Evolutionary conservation across 306 rosid species (phyloP).

Genomic region (Casuarina glauca): DNA sequence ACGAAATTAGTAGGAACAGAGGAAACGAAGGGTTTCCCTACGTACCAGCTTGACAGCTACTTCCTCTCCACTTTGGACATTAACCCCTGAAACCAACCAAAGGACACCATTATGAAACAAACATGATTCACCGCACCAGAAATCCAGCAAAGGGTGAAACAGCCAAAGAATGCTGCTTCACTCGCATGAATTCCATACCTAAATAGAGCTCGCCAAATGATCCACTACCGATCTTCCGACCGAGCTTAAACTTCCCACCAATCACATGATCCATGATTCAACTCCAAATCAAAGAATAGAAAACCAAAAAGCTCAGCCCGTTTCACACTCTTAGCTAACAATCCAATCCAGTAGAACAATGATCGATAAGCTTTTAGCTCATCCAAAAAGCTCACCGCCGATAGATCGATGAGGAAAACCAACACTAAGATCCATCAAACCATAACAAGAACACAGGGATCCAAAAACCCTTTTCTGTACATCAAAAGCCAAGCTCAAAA

Average conservation of each 20-base stretch:
- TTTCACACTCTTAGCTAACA: conserved; percentile 33
- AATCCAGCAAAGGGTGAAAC: conserved; percentile 15
- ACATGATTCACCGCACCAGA: conserved; percentile 9
- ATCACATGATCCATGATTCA: conserved; percentile 85
- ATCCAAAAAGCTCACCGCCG: conserved; percentile 30
- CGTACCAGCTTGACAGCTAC: conserved; percentile 97
- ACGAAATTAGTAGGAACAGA: conserved; percentile 13
- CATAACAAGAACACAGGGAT: conserved; percentile 35
- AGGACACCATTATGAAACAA: conserved; percentile 31
- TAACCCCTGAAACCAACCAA: conserved; percentile 68
- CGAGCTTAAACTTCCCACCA: conserved; percentile 95
- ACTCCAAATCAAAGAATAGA: conserved; percentile 35
- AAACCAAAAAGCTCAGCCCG: conserved; percentile 27
- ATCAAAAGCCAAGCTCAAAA: conserved; percentile 26
- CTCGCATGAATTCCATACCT: conserved; percentile 52
- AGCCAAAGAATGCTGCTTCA: conserved; percentile 20
- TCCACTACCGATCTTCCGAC: conserved; percentile 95
- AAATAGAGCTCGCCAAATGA: conserved; percentile 94
- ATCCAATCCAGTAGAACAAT: conserved; percentile 33
- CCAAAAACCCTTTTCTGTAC: conserved; percentile 25
- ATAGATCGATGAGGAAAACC: conserved; percentile 28
- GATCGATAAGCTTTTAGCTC: conserved; percentile 15
- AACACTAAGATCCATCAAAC: conserved; percentile 60
- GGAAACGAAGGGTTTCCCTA: conserved; percentile 17
- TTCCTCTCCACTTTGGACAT: conserved; percentile 93